These are phyloP conservation scores for Nothophaeocryptopus gaeumannii DNA, from an alignment of 2,329 filamentous ascomycete species.

Conservation along the genomic window DNA sequence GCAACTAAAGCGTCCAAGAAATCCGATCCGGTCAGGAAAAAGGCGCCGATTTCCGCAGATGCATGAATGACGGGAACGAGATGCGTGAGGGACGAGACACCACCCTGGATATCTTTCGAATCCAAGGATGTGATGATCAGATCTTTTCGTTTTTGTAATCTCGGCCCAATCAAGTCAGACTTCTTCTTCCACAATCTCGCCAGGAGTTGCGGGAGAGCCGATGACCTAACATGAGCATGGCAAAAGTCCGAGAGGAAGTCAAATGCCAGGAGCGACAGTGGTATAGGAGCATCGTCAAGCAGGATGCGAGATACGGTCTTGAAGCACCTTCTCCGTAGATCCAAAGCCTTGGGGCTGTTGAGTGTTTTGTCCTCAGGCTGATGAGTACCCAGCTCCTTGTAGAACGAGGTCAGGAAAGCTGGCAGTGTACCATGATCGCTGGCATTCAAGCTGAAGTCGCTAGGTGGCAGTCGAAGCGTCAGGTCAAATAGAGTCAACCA, in stretches of 20 bases:
- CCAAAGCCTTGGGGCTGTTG: constrained; percentile 39
- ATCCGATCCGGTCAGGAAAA: constrained; percentile 81
- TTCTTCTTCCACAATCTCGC: constrained; percentile 53
- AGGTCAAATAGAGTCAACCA: constrained; percentile 69
- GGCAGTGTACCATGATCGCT: constrained; percentile 58
- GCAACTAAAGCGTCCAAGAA: constrained; percentile 73
- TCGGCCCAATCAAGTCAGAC: constrained; percentile 51
- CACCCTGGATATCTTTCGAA: constrained; percentile 37
- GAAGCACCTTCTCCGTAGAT: constrained; percentile 64
- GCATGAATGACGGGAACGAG: constrained; percentile 64
- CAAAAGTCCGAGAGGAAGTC: constrained; percentile 67
- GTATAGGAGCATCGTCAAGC: constrained; percentile 35
- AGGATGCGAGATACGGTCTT: constrained; percentile 49
- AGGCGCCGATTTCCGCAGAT: constrained; percentile 55
- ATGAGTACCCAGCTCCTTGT: constrained; percentile 51
- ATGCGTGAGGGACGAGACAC: constrained; percentile 44
- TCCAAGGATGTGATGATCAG: constrained; percentile 63
- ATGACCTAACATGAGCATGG: constrained; percentile 64
- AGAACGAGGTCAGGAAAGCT: constrained; percentile 66
- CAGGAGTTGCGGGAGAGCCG: constrained; percentile 52
- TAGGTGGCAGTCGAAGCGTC: constrained; percentile 59
- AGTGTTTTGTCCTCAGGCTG: constrained; percentile 20
- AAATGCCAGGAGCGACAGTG: constrained; percentile 56
- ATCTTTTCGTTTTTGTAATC: constrained; percentile 60
- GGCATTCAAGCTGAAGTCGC: constrained; percentile 52